A percentile compares a stretch with the other conserved stretches of the same genome.
Evolutionary conservation across 495 filamentous ascomycete genomes (phyloP).

Genomic region (Penicillium antarcticum): DNA sequence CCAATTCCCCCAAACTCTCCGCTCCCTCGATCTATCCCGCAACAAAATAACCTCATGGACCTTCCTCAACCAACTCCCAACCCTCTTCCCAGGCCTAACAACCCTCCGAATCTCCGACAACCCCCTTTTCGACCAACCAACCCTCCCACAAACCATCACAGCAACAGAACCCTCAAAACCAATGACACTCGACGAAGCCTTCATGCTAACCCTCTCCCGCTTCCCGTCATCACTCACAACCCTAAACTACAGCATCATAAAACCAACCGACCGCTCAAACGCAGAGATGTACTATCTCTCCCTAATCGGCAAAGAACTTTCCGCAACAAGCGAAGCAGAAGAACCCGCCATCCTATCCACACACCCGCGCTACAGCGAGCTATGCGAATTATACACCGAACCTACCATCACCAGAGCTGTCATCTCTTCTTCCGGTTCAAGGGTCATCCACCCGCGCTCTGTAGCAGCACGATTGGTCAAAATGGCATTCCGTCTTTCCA

Average conservation of each 20-base stretch:
- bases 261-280: conserved; percentile 68
- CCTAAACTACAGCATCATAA: conserved; percentile 79
- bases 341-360: conserved; percentile 49
- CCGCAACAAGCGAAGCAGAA: conserved; percentile 52
- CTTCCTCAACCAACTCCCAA: conserved; percentile 63
- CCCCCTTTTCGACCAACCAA: conserved; percentile 65
- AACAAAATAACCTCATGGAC: conserved; percentile 70
- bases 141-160: conserved; percentile 37
- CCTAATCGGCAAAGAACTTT: conserved; percentile 71
- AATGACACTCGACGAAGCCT: conserved; percentile 67
- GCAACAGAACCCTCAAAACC: conserved; percentile 25
- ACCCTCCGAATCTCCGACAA: conserved; percentile 79
- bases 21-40: conserved; percentile 75
- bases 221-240: conserved; percentile 55
- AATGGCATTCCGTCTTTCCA: conserved; percentile 53
- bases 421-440: conserved; percentile 12
- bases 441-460: conserved; percentile 56
- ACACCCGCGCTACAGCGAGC: conserved; percentile 67
- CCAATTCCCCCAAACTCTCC: conserved; percentile 41
- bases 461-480: conserved; percentile 70
- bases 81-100: conserved; percentile 60
- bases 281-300: conserved; percentile 91
- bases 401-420: conserved; percentile 49
- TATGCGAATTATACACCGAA: conserved; percentile 71
- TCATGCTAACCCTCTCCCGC: conserved; percentile 84